phyloP scores from a whole-genome alignment of 768 basidiomycete genomes.

The Naganishia vishniacii region DNA sequence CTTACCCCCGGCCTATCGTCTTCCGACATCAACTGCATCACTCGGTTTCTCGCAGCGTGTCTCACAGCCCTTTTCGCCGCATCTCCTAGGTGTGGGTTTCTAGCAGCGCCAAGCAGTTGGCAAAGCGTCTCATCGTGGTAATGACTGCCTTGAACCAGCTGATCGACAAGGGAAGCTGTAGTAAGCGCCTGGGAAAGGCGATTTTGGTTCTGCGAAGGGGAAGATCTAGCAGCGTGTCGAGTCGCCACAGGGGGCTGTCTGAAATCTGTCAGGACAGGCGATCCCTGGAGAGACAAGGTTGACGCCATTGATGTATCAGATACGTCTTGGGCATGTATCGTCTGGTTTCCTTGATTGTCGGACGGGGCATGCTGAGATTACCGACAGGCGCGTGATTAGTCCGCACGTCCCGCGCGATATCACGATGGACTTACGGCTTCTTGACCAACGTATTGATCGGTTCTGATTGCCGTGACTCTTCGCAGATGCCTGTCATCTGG shows the following conservation, averaged over 20 bases:
- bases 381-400: too few species aligned
- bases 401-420: too few species aligned
- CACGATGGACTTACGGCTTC: too few species aligned
- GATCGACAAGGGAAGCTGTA: conserved; percentile 40
- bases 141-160: conserved; percentile 37
- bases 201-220: conserved; percentile 5
- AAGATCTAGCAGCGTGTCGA: not conserved
- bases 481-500: too few species aligned
- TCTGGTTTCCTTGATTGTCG: too few species aligned
- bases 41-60: conserved; percentile 42
- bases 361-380: too few species aligned
- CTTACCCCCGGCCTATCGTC: conserved; percentile 31
- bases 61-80: conserved; percentile 44
- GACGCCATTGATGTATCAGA: not conserved
- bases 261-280: not conserved
- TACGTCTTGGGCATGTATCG: too few species aligned
- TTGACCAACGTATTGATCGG: too few species aligned
- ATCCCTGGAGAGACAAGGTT: conserved; percentile 1
- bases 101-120: conserved; percentile 42
- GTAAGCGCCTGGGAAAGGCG: conserved; percentile 36
- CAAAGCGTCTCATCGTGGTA: conserved; percentile 47
- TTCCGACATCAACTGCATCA: conserved; percentile 39
- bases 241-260: not conserved
- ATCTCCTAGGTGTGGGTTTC: conserved; percentile 40
- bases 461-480: too few species aligned